Percentiles rank a stretch among this genome's conserved stretches.
These are phyloP conservation scores for Agarophyton chilense DNA, from an alignment of 23 red algal species.

Conservation along the genomic window DNA sequence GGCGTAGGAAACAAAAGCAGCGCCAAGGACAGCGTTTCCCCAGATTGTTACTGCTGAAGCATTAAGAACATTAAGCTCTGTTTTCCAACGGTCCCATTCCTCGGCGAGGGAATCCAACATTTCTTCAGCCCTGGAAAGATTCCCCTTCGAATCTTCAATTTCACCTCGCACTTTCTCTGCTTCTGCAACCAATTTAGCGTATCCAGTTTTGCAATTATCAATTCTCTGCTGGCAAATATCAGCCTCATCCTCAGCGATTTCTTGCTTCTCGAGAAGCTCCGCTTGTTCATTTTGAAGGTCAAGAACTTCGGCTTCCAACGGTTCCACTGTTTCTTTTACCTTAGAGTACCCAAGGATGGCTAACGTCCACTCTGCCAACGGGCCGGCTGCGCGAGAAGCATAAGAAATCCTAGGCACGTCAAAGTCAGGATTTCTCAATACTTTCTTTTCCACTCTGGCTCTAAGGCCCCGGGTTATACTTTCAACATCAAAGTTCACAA, in stretches of 20 bases:
- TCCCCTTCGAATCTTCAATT: constrained; percentile 57
- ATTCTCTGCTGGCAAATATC: constrained; percentile 38
- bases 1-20: constrained; percentile 76
- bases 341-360: constrained; percentile 51
- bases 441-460: constrained; percentile 41
- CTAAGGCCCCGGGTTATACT: constrained; percentile 13
- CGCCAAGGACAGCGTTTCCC: constrained; percentile 62
- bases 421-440: constrained; percentile 46
- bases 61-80: constrained; percentile 35
- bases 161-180: constrained; percentile 51
- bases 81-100: constrained; percentile 73
- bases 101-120: constrained; percentile 71
- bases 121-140: constrained; percentile 52
- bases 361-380: constrained; percentile 76
- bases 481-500: constrained; percentile 63
- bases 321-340: constrained; percentile 53
- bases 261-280: constrained; percentile 46
- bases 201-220: constrained; percentile 51
- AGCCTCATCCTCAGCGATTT: constrained; percentile 41
- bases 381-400: constrained; percentile 61
- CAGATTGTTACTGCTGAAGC: constrained; percentile 55
- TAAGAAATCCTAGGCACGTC: constrained; percentile 50
- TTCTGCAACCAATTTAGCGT: constrained; percentile 53
- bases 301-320: constrained; percentile 51
- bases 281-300: constrained; percentile 62